These are phyloP conservation scores for Claviceps quebecensis DNA, from an alignment of 2,329 filamentous ascomycete genomes.

Conservation along the genomic window DNA sequence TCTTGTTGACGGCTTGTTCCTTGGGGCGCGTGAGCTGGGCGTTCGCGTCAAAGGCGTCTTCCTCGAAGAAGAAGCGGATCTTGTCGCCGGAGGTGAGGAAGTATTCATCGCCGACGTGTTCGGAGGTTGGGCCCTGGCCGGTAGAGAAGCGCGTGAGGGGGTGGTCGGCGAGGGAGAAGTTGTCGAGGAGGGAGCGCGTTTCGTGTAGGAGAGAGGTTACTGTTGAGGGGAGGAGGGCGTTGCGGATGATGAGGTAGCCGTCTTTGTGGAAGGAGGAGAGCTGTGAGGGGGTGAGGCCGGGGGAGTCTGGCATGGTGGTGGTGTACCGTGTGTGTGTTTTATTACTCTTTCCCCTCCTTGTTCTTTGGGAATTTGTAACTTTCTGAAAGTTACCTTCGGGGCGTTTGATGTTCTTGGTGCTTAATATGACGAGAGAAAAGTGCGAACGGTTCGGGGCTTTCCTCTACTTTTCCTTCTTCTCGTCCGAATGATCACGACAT, in stretches of 20 bases:
- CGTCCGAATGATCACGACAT: no score
- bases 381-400: no score
- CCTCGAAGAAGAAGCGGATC: constrained; percentile 93
- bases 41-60: constrained; percentile 62
- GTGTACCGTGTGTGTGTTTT: not conserved
- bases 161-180: constrained; percentile 68
- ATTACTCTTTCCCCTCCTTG: not conserved
- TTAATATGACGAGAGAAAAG: no score
- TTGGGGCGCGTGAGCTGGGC: constrained; percentile 66
- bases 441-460: no score
- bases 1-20: constrained; percentile 76
- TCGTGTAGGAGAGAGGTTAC: constrained; percentile 57
- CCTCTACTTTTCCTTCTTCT: no score
- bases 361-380: no score
- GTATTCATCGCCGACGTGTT: constrained; percentile 88
- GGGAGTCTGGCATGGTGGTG: not conserved
- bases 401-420: no score
- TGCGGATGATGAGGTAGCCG: constrained; percentile 79
- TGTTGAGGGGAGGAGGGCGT: constrained; percentile 54
- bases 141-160: constrained; percentile 92
- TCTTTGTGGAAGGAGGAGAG: constrained; percentile 60
- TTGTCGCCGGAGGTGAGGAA: constrained; percentile 85
- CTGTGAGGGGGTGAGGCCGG: constrained; percentile 57
- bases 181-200: constrained; percentile 58
- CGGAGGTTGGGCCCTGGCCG: constrained; percentile 55